A percentile compares a stretch with the other conserved stretches of the same genome.
Evolutionary conservation across 2,329 filamentous ascomycete species (phyloP).

Genomic region (Sporothrix humicola): DNA sequence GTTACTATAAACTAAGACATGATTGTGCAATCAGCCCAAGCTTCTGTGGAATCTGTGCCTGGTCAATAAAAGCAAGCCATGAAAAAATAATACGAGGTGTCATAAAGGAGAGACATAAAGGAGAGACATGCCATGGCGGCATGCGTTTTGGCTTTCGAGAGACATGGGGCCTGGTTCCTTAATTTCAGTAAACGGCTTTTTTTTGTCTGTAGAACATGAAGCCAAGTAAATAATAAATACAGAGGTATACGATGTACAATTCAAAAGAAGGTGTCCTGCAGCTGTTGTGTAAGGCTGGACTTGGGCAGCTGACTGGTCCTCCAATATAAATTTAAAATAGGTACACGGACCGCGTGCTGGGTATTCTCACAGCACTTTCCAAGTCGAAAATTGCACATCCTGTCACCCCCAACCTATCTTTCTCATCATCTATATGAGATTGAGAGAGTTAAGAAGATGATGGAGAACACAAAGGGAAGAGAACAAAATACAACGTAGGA

Average conservation of each 20-base stretch:
- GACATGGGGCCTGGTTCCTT: neutral
- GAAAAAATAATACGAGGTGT: constrained; percentile 7
- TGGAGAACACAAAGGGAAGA: neutral
- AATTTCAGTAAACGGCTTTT: neutral
- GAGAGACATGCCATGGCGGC: neutral
- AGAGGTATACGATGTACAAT: neutral
- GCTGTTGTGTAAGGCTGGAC: constrained; percentile 30
- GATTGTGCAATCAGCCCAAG: neutral
- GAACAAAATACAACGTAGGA: too few species aligned
- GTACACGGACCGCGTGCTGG: too few species aligned
- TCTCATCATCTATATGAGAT: neutral
- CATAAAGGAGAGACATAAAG: neutral
- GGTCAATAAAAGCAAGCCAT: neutral
- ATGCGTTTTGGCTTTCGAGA: neutral
- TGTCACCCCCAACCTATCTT: neutral
- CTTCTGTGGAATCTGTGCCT: neutral
- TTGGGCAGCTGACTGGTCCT: constrained; percentile 19
- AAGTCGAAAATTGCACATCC: too few species aligned
- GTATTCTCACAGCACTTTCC: too few species aligned
- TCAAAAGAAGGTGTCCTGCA: constrained; percentile 27
- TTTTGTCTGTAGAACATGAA: neutral
- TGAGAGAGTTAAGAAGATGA: too few species aligned
- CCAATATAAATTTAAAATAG: neutral
- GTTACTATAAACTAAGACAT: constrained; percentile 19
- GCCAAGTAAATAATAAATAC: neutral